phyloP scores from a whole-genome alignment of 2,329 filamentous ascomycete genomes.

The Colletotrichum theobromicola region DNA sequence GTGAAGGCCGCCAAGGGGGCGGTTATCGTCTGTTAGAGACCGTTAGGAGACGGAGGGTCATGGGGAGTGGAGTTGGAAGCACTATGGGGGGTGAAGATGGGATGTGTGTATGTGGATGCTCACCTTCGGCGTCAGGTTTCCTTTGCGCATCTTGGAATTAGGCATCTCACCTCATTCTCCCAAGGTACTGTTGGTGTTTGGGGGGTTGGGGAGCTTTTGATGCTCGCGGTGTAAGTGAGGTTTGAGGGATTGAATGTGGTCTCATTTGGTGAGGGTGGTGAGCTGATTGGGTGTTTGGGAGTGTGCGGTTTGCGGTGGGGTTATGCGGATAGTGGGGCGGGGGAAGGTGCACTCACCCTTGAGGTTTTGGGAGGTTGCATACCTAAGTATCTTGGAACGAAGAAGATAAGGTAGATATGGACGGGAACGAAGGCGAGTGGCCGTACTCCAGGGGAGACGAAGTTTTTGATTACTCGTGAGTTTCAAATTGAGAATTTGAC shows the following conservation, averaged over 20 bases:
- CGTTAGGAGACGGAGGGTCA: neutral
- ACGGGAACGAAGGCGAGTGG: neutral
- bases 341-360: no score
- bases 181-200: neutral
- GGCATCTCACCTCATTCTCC: neutral
- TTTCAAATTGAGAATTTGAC: neutral
- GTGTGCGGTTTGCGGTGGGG: neutral
- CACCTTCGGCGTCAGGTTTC: conserved; percentile 22
- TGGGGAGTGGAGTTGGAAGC: neutral
- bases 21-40: conserved; percentile 43
- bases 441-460: neutral
- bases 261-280: neutral
- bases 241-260: neutral
- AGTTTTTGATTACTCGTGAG: neutral
- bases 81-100: neutral
- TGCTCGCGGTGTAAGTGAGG: neutral
- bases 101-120: neutral
- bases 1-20: conserved; percentile 58
- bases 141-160: conserved; percentile 13
- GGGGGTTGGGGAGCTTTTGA: neutral
- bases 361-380: neutral
- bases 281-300: conserved; percentile 6
- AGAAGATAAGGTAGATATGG: neutral
- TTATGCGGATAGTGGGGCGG: neutral
- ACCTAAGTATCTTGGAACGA: neutral